Percentiles rank a stretch among this genome's conserved stretches.
Conservation (phyloP, 2,329 filamentous ascomycete species). For the Cylindrodendrum hubeiense region DNA sequence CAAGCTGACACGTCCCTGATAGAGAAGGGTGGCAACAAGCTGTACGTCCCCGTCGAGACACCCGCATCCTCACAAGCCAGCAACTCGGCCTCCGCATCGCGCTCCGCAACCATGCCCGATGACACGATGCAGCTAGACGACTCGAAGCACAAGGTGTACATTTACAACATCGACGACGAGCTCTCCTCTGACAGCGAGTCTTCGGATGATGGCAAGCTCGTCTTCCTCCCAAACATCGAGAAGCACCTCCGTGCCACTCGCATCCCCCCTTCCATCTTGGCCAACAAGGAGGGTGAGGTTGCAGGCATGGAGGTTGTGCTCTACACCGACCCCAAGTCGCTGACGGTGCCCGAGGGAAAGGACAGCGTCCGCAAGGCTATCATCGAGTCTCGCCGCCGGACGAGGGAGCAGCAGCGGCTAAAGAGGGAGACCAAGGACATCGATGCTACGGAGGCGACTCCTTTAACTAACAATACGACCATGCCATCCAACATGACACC, state of each 20-base stretch:
- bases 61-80: conserved; percentile 42
- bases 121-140: conserved; percentile 89
- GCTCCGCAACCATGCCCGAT: conserved; percentile 47
- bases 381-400: conserved; percentile 79
- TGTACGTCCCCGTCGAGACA: conserved; percentile 75
- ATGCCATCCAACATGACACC: conserved; percentile 23
- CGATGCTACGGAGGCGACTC: conserved; percentile 16
- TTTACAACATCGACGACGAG: conserved; percentile 91
- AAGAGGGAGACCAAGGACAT: conserved; percentile 48
- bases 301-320: conserved; percentile 82
- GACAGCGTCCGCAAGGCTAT: conserved; percentile 87
- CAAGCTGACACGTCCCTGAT: conserved; percentile 31
- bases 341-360: conserved; percentile 80
- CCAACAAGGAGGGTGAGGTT: conserved; percentile 66
- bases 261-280: conserved; percentile 74
- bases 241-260: conserved; percentile 81
- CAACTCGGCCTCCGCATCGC: conserved; percentile 30
- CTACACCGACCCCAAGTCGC: conserved; percentile 82
- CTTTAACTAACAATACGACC: conserved; percentile 21
- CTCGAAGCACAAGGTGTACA: conserved; percentile 88
- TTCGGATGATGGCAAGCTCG: conserved; percentile 71
- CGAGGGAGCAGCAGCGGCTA: conserved; percentile 68
- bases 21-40: conserved; percentile 73
- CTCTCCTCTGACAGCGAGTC: conserved; percentile 67
- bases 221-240: conserved; percentile 89